Base-by-base conservation (phyloP, 2,329 filamentous ascomycete species). In the Paecilomyces niveus region DNA sequence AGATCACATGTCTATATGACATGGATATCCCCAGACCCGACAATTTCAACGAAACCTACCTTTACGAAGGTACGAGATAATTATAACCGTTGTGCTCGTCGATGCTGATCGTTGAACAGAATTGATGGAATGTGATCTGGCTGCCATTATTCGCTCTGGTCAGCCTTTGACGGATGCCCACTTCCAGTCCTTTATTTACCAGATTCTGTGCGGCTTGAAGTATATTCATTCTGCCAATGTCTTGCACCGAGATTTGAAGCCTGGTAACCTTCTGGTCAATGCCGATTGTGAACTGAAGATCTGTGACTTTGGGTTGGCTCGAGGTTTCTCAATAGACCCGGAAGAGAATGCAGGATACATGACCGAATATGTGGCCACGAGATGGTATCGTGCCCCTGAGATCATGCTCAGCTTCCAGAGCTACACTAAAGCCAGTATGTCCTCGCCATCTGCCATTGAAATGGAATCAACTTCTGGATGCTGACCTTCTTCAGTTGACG, bases 331-430 rank as follows among this genome's bases (percentile, higher is more conserved):
- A 2, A 87, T 96, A 70, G 93, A 97, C 66, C 94, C 94, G 1
- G 91, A 99, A 75, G 93, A 99, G 79, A 97, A 97, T 73, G 94
- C 94, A 18, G 94, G 94, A 22, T 99, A 97, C 78, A 97, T 99
- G 94, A 99, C 94, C 10, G 94, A 99, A 78, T 99, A 99, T 71
- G 94, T 99, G 58, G 94, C 94, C 55, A 99, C 94, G 56, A 85
- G 94, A 80, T 99, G 94, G 94, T 99, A 99, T 76, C 89, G 94
- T 78, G 94, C 94, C 3, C 94, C 94, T 4, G 94, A 99, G 77
- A 99, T 99, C 68, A 99, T 99, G 94, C 81, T 99, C 76, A 97
- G 92, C 81, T 99, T 99, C 85, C 93, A 97, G 78, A 97, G 92
- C 80, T 99, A 99, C 78, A 99, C 94, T 70, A 99, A 99, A 91